phyloP scores from a whole-genome alignment of 2,329 filamentous ascomycete genomes.

The Beauveria bassiana region DNA sequence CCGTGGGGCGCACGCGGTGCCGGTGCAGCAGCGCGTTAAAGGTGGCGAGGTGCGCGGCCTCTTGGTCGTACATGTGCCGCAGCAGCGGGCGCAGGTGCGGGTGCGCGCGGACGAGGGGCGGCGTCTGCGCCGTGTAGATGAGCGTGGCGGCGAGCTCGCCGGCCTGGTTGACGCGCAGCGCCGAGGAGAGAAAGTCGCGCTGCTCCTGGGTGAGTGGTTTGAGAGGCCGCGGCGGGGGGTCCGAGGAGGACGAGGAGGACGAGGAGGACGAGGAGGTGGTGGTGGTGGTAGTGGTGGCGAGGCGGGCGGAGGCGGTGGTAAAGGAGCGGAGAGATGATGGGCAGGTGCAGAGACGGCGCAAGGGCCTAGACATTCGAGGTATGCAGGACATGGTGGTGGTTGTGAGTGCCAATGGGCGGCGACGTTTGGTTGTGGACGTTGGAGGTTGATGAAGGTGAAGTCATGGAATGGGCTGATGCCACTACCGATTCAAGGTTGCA shows the following conservation, averaged over 20 bases:
- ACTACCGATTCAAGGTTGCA: too few relatives aligned
- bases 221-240: conserved; percentile 27
- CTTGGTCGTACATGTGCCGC: conserved; percentile 97
- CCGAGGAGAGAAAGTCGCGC: conserved; percentile 66
- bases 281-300: background rate
- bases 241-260: background rate
- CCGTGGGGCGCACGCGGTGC: conserved; percentile 86
- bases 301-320: background rate
- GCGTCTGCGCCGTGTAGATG: conserved; percentile 86
- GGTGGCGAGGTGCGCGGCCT: conserved; percentile 75
- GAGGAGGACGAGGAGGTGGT: background rate
- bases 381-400: conserved; percentile 14
- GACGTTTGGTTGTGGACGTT: background rate
- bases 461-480: background rate
- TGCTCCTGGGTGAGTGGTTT: conserved; percentile 64
- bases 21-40: conserved; percentile 79
- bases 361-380: conserved; percentile 14
- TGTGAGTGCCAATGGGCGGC: background rate
- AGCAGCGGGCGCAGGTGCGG: conserved; percentile 86
- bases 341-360: conserved; percentile 6
- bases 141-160: conserved; percentile 94
- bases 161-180: conserved; percentile 93
- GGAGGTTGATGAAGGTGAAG: background rate
- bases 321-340: background rate
- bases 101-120: conserved; percentile 68